phyloP scores from a whole-genome alignment of 345 rosid genomes.

The Pistacia integerrima region DNA sequence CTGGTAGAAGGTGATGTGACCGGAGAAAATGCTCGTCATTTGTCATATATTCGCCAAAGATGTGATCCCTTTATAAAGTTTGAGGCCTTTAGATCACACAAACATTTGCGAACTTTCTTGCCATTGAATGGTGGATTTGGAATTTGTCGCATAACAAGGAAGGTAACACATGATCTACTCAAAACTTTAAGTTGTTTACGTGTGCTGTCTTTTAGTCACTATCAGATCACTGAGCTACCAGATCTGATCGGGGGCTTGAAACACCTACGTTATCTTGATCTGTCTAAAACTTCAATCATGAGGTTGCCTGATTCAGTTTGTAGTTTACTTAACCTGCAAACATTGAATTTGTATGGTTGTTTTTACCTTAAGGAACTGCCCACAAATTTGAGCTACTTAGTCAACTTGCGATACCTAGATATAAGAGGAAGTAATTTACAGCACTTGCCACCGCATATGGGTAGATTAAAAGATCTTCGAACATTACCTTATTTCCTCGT shows the following conservation, averaged over 20 bases:
- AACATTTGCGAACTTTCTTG: conserved; percentile 19
- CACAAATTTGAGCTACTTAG: background rate
- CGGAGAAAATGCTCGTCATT: conserved; percentile 32
- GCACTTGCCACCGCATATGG: conserved; percentile 8
- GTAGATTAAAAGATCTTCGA: conserved; percentile 11
- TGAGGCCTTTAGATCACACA: background rate
- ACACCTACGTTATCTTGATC: conserved; percentile 15
- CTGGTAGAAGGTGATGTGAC: conserved; percentile 23
- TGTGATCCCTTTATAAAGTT: background rate
- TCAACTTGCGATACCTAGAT: conserved; percentile 8
- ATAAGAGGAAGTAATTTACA: background rate
- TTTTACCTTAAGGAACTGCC: background rate
- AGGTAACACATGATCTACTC: background rate
- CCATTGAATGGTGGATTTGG: background rate
- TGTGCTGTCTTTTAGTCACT: conserved; percentile 7
- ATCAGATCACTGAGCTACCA: background rate
- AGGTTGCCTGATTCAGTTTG: conserved; percentile 9
- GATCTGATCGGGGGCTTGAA: conserved; percentile 9
- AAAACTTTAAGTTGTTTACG: background rate
- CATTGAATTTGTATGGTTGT: conserved; percentile 5
- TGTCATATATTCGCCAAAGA: conserved; percentile 23
- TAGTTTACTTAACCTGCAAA: conserved; percentile 20
- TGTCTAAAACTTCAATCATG: background rate
- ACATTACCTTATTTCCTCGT: conserved; percentile 8
- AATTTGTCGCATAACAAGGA: background rate